Conservation (phyloP, 2,329 filamentous ascomycete species). For the Pseudopyrenochaeta lycopersici region DNA sequence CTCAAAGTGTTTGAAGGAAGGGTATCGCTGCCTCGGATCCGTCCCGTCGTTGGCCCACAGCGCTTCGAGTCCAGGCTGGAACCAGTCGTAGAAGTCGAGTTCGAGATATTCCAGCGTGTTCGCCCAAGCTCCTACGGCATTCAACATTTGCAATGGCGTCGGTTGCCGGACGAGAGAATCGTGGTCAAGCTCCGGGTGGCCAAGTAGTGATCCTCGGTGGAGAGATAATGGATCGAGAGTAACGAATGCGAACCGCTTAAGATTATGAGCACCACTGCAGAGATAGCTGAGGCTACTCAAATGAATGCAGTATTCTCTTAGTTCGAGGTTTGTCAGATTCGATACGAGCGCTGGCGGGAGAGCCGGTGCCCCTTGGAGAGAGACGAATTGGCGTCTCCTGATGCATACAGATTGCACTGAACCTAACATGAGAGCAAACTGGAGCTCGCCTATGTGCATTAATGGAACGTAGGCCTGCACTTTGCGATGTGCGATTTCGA, state of each 20-base stretch:
- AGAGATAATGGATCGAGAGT: neutral
- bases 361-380: neutral
- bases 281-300: neutral
- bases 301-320: neutral
- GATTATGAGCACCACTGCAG: neutral
- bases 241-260: neutral
- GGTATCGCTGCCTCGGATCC: conserved; percentile 2
- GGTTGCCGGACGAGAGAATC: neutral
- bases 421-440: neutral
- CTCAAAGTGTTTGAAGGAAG: neutral
- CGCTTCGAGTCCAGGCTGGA: neutral
- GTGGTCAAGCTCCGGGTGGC: neutral
- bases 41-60: conserved; percentile 1
- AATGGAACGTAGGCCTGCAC: neutral
- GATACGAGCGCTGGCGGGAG: neutral
- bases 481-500: neutral
- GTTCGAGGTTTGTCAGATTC: neutral
- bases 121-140: neutral
- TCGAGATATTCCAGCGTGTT: neutral
- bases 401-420: neutral
- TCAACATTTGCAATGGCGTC: neutral
- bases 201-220: neutral
- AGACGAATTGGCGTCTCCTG: neutral
- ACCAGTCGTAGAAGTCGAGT: neutral
- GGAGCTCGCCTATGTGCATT: neutral